Evolutionary conservation across 139 green algal genomes (phyloP).

Genomic region (Dunaliella primolecta): DNA sequence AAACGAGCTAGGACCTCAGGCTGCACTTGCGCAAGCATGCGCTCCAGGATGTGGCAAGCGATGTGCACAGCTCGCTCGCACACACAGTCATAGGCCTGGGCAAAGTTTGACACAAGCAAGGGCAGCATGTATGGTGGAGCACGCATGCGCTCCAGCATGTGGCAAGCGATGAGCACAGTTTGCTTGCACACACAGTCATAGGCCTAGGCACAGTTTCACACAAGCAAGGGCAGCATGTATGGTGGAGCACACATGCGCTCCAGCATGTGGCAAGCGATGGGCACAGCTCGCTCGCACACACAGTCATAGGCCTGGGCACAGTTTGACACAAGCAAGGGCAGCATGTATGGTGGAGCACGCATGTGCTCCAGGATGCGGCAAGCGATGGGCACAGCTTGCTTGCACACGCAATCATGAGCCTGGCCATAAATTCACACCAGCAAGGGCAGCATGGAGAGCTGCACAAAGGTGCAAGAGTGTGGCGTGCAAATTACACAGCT

Average conservation of each 20-base stretch:
- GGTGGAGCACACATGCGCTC: slow-evolving; percentile 47
- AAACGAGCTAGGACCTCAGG: slow-evolving; percentile 38
- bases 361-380: slow-evolving; percentile 42
- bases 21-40: slow-evolving; percentile 41
- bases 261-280: slow-evolving; percentile 29
- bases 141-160: slow-evolving; percentile 49
- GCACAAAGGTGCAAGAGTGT: no score
- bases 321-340: no score
- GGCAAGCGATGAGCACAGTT: slow-evolving; percentile 34
- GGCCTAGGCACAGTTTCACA: no score
- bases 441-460: no score
- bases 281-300: slow-evolving; percentile 43
- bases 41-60: slow-evolving; percentile 28
- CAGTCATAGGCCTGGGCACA: slow-evolving; percentile 53
- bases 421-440: no score
- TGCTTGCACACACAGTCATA: slow-evolving; percentile 45
- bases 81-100: slow-evolving; percentile 54
- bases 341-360: no score
- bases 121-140: no score
- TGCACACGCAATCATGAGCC: slow-evolving; percentile 46
- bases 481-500: no score
- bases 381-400: slow-evolving; percentile 37
- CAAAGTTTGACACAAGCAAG: no score
- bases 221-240: no score
- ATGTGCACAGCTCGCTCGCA: slow-evolving; percentile 32